A percentile compares a stretch with the other conserved stretches of the same genome.
Conservation (phyloP, 306 rosid genomes). For the Cercis canadensis region DNA sequence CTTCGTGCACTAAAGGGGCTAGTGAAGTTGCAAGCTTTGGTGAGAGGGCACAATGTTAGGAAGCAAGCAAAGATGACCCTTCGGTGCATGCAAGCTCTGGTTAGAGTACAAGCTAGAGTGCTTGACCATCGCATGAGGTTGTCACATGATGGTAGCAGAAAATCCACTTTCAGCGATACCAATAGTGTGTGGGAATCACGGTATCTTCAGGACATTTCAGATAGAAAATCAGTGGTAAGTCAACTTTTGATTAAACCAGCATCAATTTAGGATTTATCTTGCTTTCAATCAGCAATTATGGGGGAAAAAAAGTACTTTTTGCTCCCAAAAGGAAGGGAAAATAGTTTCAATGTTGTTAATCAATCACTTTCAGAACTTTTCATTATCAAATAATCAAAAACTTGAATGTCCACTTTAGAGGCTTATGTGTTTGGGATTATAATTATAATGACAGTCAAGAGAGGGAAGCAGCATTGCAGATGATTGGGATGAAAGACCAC, state of each 20-base stretch:
- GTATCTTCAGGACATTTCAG: constrained; percentile 78
- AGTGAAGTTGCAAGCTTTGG: constrained; percentile 95
- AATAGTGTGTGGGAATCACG: constrained; percentile 71
- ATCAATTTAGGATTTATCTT: constrained; percentile 6
- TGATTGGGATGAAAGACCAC: constrained; percentile 93
- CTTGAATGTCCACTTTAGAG: background rate
- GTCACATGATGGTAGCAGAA: constrained; percentile 82
- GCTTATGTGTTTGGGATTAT: constrained; percentile 9
- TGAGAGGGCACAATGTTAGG: constrained; percentile 93
- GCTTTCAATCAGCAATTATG: constrained; percentile 24
- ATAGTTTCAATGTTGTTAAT: constrained; percentile 22
- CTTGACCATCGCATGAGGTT: constrained; percentile 83
- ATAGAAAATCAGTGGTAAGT: constrained; percentile 81
- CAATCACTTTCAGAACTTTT: constrained; percentile 31
- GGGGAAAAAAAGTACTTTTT: constrained; percentile 23
- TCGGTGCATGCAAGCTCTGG: constrained; percentile 90
- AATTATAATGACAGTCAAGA: constrained; percentile 56
- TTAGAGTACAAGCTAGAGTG: constrained; percentile 85
- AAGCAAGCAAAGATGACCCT: constrained; percentile 97
- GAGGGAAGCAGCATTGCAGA: constrained; percentile 86
- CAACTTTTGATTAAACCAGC: constrained; percentile 3
- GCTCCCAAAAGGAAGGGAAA: constrained; percentile 26
- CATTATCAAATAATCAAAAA: background rate
- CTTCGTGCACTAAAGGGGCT: constrained; percentile 87
- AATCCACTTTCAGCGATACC: constrained; percentile 83